These are phyloP conservation scores for Capsicum baccatum DNA, from an alignment of 257 asterid genomes.

Conservation along the genomic window DNA sequence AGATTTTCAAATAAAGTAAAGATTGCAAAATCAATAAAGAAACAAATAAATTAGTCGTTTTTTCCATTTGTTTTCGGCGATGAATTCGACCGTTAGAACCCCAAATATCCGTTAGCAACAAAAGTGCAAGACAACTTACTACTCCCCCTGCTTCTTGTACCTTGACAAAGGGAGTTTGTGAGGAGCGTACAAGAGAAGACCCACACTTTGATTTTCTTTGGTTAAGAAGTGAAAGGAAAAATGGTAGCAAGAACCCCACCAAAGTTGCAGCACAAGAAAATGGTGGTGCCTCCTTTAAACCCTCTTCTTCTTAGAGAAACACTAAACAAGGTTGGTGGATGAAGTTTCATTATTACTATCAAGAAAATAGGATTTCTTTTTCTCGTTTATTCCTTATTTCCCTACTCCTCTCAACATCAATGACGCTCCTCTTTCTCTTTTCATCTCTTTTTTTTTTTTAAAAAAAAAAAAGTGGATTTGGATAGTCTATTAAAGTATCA, in stretches of 20 bases:
- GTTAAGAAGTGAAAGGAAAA: conserved; percentile 25
- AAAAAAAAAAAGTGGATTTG: background rate
- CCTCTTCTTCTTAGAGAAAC: conserved; percentile 78
- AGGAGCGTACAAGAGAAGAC: conserved; percentile 25
- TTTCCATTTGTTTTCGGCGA: conserved; percentile 2
- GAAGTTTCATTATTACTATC: background rate
- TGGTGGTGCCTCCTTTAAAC: conserved; percentile 54
- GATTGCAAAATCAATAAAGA: background rate
- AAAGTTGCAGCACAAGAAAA: conserved; percentile 47
- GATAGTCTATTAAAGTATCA: background rate
- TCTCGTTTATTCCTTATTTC: too few species aligned
- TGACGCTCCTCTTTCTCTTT: background rate
- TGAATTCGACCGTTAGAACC: conserved; percentile 30
- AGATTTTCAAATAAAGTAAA: background rate
- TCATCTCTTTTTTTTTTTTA: background rate
- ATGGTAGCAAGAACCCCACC: conserved; percentile 97
- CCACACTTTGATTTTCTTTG: background rate
- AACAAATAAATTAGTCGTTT: conserved; percentile 24
- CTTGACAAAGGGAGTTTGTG: conserved; percentile 27
- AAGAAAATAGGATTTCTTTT: background rate
- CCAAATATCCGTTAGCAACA: conserved; percentile 28
- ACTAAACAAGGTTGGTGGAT: conserved; percentile 58
- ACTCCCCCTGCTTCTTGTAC: background rate
- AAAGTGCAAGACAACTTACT: conserved; percentile 18
- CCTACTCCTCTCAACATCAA: background rate